A percentile compares a stretch with the other conserved stretches of the same genome.
These are phyloP conservation scores for Pyrus hybrid DNA, from an alignment of 331 rosid species.

Conservation along the genomic window DNA sequence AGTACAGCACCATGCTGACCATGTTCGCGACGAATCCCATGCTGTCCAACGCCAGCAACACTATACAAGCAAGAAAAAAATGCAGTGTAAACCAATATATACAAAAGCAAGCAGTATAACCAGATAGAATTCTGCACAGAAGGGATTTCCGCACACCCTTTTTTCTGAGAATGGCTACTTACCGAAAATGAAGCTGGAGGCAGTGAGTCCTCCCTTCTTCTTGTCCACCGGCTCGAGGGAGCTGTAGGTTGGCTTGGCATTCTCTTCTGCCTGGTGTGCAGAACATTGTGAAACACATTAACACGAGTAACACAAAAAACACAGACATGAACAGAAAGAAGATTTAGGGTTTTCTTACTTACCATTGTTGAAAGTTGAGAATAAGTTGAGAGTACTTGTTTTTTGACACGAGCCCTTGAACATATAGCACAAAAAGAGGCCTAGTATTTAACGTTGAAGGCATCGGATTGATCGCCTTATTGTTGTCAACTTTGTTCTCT, in stretches of 20 bases:
- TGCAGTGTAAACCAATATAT: background rate
- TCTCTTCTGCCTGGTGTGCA: constrained; percentile 35
- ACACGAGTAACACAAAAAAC: background rate
- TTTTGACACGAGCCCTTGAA: background rate
- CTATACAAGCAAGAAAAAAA: constrained; percentile 19
- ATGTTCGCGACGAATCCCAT: constrained; percentile 82
- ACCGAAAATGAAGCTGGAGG: constrained; percentile 70
- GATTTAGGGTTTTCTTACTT: constrained; percentile 2
- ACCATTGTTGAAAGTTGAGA: constrained; percentile 30
- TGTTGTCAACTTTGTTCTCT: constrained; percentile 18
- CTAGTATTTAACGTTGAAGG: constrained; percentile 28
- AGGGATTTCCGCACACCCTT: background rate
- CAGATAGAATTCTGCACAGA: background rate
- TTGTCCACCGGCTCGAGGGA: constrained; percentile 22
- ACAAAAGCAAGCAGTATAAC: background rate
- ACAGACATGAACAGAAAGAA: background rate
- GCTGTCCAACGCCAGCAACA: constrained; percentile 58
- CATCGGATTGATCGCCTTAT: constrained; percentile 26
- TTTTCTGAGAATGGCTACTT: constrained; percentile 3
- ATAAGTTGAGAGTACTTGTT: background rate
- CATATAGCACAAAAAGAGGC: constrained; percentile 16
- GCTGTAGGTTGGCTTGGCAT: constrained; percentile 22
- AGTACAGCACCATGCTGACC: constrained; percentile 78
- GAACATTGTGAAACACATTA: background rate
- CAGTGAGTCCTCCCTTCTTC: constrained; percentile 56